phyloP scores from a whole-genome alignment of 768 basidiomycete genomes.

The Leccinum variicolor region DNA sequence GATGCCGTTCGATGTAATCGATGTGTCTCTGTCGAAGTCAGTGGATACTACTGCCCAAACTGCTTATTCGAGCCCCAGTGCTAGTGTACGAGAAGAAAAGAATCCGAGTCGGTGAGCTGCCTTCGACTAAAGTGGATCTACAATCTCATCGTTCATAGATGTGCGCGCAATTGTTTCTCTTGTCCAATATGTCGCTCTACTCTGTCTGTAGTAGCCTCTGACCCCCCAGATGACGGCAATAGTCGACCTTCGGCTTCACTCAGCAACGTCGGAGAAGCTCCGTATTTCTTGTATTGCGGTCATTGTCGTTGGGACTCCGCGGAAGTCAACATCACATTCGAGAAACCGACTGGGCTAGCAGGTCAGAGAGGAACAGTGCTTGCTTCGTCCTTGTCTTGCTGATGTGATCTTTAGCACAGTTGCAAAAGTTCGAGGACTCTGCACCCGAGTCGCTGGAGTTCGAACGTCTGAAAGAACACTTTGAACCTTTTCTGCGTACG shows the following conservation, averaged over 20 bases:
- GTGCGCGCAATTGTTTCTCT: constrained; percentile 95
- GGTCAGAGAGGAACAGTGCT: constrained; percentile 47
- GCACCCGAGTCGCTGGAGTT: constrained; percentile 85
- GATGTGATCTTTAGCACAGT: constrained; percentile 56
- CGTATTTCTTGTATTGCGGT: constrained; percentile 89
- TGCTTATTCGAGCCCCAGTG: constrained; percentile 96
- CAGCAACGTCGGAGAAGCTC: constrained; percentile 72
- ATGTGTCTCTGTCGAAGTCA: constrained; percentile 91
- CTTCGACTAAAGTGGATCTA: background rate
- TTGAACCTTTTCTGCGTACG: constrained; percentile 91
- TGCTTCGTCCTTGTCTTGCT: background rate
- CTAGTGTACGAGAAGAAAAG: constrained; percentile 97
- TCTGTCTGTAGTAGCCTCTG: constrained; percentile 86
- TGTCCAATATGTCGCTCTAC: constrained; percentile 93
- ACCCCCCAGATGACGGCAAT: constrained; percentile 63
- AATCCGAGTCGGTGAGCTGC: constrained; percentile 74
- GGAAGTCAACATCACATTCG: constrained; percentile 88
- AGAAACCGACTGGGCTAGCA: constrained; percentile 94
- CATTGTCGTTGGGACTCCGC: constrained; percentile 95
- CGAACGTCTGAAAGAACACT: constrained; percentile 93
- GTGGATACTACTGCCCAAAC: constrained; percentile 97
- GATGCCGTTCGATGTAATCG: constrained; percentile 91
- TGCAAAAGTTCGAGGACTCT: constrained; percentile 87
- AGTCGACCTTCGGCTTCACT: constrained; percentile 49
- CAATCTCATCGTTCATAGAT: constrained; percentile 48